Percentiles rank a stretch among this genome's conserved stretches.
Conservation (phyloP, 2,329 filamentous ascomycete genomes). For the Scedosporium dehoogii region DNA sequence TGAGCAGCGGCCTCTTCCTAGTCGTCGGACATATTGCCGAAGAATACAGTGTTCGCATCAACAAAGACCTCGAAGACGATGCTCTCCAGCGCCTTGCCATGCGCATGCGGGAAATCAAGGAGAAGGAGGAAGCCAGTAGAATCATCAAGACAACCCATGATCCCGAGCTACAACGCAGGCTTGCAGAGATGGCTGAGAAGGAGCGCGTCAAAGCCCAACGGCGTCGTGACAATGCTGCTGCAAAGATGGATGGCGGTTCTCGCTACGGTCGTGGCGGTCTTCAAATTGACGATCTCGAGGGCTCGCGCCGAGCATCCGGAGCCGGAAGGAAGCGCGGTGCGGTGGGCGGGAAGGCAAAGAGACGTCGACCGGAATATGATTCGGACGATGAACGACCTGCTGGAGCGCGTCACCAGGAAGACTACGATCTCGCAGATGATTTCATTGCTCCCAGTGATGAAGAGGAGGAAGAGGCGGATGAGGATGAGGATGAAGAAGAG, state of each 20-base stretch:
- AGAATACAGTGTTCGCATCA: slow-evolving; percentile 58
- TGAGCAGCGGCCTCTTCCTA: slow-evolving; percentile 57
- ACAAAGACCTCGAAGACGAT: slow-evolving; percentile 58
- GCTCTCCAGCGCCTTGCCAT: slow-evolving; percentile 60
- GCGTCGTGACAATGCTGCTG: slow-evolving; percentile 56
- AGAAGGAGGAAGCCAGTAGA: slow-evolving; percentile 48
- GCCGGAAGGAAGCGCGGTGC: slow-evolving; percentile 43
- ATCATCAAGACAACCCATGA: slow-evolving; percentile 63
- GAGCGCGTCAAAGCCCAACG: slow-evolving; percentile 59
- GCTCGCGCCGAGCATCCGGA: slow-evolving; percentile 36
- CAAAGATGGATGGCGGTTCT: slow-evolving; percentile 51
- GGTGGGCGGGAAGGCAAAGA: slow-evolving; percentile 40
- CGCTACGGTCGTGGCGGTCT: slow-evolving; percentile 43
- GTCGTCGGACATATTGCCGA: slow-evolving; percentile 69
- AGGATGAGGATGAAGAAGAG: slow-evolving; percentile 56
- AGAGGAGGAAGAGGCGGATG: slow-evolving; percentile 52
- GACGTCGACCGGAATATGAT: slow-evolving; percentile 56
- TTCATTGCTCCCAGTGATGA: slow-evolving; percentile 71
- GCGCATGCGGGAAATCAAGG: slow-evolving; percentile 54
- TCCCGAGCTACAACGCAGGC: slow-evolving; percentile 63
- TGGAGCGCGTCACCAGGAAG: slow-evolving; percentile 52
- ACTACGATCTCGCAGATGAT: slow-evolving; percentile 71
- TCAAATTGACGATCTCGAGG: slow-evolving; percentile 62
- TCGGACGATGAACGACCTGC: slow-evolving; percentile 64
- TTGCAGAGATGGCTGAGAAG: slow-evolving; percentile 65